phyloP scores from a whole-genome alignment of 441 rosid genomes.

The Adansonia madagascariensis region DNA sequence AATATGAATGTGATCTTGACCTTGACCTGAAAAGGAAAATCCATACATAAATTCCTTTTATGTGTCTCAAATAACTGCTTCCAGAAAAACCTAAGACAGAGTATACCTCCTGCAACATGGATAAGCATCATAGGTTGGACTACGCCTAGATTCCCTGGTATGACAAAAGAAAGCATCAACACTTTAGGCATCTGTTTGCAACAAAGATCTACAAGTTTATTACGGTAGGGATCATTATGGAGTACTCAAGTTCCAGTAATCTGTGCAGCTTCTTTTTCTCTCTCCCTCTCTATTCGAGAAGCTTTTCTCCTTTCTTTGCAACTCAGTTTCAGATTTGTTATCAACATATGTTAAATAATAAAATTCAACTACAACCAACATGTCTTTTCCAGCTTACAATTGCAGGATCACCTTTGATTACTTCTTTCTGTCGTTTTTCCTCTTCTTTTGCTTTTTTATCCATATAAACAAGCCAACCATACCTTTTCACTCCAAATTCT shows the following conservation, averaged over 20 bases:
- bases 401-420: slow-evolving; percentile 95
- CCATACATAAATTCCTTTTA: slow-evolving; percentile 9
- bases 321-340: slow-evolving; percentile 53
- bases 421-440: slow-evolving; percentile 90
- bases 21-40: slow-evolving; percentile 52
- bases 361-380: slow-evolving; percentile 18
- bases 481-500: slow-evolving; percentile 90
- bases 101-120: slow-evolving; percentile 75
- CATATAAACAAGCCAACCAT: slow-evolving; percentile 96
- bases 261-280: slow-evolving; percentile 79
- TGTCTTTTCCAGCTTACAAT: slow-evolving; percentile 60
- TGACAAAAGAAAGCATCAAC: slow-evolving; percentile 21
- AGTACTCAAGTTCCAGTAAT: slow-evolving; percentile 62
- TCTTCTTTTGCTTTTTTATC: slow-evolving; percentile 95
- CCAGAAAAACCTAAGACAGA: slow-evolving; percentile 15
- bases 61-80: slow-evolving; percentile 11
- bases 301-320: slow-evolving; percentile 97
- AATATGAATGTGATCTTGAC: slow-evolving; percentile 82
- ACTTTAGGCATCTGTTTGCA: slow-evolving; percentile 10
- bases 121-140: slow-evolving; percentile 98
- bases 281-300: slow-evolving; percentile 88
- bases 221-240: slow-evolving; percentile 75
- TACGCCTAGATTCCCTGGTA: slow-evolving; percentile 77
- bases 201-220: neutral
- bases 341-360: neutral